Conservation (phyloP, 345 rosid genomes). For the Salix koriyanagi region DNA sequence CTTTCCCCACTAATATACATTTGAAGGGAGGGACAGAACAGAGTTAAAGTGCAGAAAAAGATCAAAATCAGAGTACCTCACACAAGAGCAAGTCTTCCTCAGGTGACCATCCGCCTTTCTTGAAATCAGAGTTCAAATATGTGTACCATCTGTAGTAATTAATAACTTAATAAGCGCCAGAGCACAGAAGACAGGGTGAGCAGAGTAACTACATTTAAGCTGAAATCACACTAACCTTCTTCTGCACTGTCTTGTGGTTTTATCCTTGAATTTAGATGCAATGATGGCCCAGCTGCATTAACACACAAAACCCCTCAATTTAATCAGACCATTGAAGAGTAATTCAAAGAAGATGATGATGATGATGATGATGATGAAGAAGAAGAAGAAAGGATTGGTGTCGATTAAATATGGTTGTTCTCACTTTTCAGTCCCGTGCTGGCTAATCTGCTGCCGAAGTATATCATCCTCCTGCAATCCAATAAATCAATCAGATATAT, state of each 20-base stretch:
- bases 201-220: neutral
- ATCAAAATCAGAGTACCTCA: conserved; percentile 50
- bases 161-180: neutral
- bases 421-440: conserved; percentile 87
- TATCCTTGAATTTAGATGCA: conserved; percentile 86
- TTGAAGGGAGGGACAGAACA: neutral
- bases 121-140: conserved; percentile 90
- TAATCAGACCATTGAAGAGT: neutral
- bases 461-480: conserved; percentile 82
- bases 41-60: neutral
- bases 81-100: conserved; percentile 94
- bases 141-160: conserved; percentile 85
- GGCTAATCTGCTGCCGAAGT: conserved; percentile 69
- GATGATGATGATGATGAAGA: no score
- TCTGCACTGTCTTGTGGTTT: conserved; percentile 95
- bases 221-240: conserved; percentile 54
- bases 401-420: conserved; percentile 8
- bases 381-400: neutral
- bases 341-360: no score
- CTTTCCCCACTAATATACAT: neutral
- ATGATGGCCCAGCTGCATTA: conserved; percentile 83
- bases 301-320: conserved; percentile 5
- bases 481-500: conserved; percentile 11
- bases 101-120: conserved; percentile 98
- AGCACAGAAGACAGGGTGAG: neutral